Conservation (phyloP, 1,284 basidiomycete species). For the Cutaneotrichosporon dermatis region DNA sequence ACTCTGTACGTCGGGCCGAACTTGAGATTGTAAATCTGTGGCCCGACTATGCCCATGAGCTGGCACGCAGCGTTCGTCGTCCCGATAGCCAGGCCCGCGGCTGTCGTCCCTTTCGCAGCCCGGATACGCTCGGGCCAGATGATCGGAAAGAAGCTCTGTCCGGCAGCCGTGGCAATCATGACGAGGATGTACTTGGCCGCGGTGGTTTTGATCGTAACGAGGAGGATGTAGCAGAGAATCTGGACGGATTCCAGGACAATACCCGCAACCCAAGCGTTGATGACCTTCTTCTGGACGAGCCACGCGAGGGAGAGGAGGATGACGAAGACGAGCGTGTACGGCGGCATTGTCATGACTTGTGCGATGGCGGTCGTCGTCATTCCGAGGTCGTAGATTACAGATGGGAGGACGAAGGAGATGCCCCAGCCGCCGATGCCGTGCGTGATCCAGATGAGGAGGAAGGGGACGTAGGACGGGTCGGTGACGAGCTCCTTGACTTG, state of each 20-base stretch:
- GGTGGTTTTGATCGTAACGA: background rate
- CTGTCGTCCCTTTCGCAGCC: slow-evolving; percentile 6
- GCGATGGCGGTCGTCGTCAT: slow-evolving; percentile 9
- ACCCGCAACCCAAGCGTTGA: slow-evolving; percentile 6
- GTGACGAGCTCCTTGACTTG: slow-evolving; percentile 1
- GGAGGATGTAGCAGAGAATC: slow-evolving; percentile 12
- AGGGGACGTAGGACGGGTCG: slow-evolving; percentile 5
- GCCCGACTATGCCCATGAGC: slow-evolving; percentile 13
- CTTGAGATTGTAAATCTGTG: slow-evolving; percentile 12
- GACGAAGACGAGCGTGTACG: slow-evolving; percentile 16
- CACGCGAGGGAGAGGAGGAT: slow-evolving; percentile 8
- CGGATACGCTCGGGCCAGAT: slow-evolving; percentile 14
- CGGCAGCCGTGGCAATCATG: slow-evolving; percentile 9
- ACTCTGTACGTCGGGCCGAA: slow-evolving; percentile 12
- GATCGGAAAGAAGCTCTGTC: slow-evolving; percentile 11
- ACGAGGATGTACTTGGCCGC: slow-evolving; percentile 10
- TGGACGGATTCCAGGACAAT: background rate
- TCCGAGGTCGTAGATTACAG: slow-evolving; percentile 13
- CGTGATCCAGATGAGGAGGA: slow-evolving; percentile 13
- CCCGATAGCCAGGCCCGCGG: slow-evolving; percentile 10
- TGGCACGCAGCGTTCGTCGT: slow-evolving; percentile 3
- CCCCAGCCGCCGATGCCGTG: slow-evolving; percentile 15
- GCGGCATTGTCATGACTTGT: slow-evolving; percentile 17
- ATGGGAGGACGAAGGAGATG: slow-evolving; percentile 13
- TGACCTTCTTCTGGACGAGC: background rate